These are phyloP conservation scores for Lasiosphaeria miniovina DNA, from an alignment of 495 filamentous ascomycete species.

Conservation along the genomic window DNA sequence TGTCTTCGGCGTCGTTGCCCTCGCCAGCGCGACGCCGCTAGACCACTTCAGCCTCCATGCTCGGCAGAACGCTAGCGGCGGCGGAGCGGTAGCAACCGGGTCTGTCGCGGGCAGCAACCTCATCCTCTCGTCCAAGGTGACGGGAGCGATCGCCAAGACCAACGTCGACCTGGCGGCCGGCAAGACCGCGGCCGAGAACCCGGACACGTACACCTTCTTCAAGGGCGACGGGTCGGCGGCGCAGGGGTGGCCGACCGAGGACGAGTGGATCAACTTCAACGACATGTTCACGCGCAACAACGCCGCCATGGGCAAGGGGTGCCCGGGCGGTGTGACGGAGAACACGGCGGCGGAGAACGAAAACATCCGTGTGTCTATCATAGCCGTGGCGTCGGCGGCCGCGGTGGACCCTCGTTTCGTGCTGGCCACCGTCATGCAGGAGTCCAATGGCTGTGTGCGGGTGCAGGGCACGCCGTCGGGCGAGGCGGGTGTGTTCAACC, in stretches of 20 bases:
- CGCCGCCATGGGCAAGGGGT: not conserved
- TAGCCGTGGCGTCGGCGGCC: not conserved
- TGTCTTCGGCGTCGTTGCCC: not conserved
- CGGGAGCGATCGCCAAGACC: not conserved
- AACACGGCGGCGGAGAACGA: not conserved
- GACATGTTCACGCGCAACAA: slow-evolving; percentile 5
- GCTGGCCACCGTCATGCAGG: slow-evolving; percentile 5
- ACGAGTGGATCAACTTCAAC: slow-evolving; percentile 8
- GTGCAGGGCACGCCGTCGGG: slow-evolving; percentile 2
- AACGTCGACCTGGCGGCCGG: not conserved
- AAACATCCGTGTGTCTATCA: not conserved
- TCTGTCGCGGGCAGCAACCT: too few species aligned
- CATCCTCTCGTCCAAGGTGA: not conserved
- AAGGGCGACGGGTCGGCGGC: slow-evolving; percentile 3
- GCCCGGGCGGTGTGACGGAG: not conserved
- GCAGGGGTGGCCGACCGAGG: slow-evolving; percentile 1
- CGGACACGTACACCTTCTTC: slow-evolving; percentile 2
- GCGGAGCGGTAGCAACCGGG: not conserved
- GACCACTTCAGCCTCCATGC: not conserved
- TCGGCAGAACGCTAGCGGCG: not conserved
- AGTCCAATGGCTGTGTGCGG: not conserved
- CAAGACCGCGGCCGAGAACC: not conserved
- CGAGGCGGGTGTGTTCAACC: slow-evolving; percentile 3
- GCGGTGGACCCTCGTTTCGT: slow-evolving; percentile 2
- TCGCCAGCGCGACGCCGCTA: not conserved